Evolutionary conservation across 176 grass and related monocot species (phyloP).

Genomic region (Microstegium vimineum): DNA sequence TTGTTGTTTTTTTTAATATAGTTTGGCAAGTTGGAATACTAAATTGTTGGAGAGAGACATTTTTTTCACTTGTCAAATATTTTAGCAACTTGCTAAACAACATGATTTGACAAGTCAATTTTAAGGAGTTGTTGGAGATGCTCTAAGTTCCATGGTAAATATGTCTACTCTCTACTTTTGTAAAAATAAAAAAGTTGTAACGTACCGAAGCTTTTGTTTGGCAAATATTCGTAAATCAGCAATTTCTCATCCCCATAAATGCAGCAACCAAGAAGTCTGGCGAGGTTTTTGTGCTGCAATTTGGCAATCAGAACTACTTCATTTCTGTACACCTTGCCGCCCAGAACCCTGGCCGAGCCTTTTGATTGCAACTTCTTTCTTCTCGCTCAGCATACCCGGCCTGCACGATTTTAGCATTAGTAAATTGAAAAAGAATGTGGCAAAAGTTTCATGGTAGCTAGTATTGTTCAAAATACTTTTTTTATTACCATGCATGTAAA

Average conservation of each 20-base stretch:
- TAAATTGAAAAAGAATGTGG: neutral
- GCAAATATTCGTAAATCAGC: constrained; percentile 40
- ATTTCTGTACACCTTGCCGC: constrained; percentile 35
- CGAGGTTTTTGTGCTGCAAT: constrained; percentile 37
- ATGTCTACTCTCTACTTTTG: neutral
- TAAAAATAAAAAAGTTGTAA: neutral
- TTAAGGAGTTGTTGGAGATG: too few species aligned
- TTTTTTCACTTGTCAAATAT: too few species aligned
- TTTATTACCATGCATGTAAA: constrained; percentile 43
- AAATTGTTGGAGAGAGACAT: too few species aligned
- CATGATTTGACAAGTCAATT: too few species aligned
- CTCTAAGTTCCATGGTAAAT: neutral
- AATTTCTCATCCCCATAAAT: constrained; percentile 51
- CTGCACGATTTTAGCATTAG: constrained; percentile 12
- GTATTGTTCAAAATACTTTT: neutral
- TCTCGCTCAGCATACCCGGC: constrained; percentile 14
- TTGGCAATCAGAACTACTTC: constrained; percentile 45
- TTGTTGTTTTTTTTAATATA: too few species aligned
- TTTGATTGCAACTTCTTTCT: constrained; percentile 47
- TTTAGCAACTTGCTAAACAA: too few species aligned
- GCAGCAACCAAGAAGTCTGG: constrained; percentile 45
- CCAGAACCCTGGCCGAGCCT: constrained; percentile 42
- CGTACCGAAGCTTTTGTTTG: constrained; percentile 44
- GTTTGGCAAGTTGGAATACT: too few species aligned
- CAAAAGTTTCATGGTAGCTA: neutral